Percentiles rank a stretch among this genome's conserved stretches.
Conservation (phyloP, 2,329 filamentous ascomycete species). For the Aspergillus sp. region DNA sequence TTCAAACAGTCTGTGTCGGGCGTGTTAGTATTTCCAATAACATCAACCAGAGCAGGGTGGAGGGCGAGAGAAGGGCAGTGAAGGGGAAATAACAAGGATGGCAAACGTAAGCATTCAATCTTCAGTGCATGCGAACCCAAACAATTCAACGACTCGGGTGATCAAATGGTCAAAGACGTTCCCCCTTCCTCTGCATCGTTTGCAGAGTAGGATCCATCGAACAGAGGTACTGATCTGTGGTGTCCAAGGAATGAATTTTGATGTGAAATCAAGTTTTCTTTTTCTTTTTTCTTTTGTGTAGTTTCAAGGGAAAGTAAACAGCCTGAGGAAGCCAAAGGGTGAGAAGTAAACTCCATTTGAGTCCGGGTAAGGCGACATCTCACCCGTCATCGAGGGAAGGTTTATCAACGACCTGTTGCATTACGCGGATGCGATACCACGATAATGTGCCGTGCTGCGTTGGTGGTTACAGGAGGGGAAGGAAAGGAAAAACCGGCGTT, state of each 20-base stretch:
- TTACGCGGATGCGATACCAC: constrained; percentile 36
- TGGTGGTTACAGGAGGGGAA: constrained; percentile 60
- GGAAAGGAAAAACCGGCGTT: constrained; percentile 56
- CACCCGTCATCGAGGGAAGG: constrained; percentile 51
- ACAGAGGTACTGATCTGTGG: constrained; percentile 29
- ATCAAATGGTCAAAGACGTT: constrained; percentile 27
- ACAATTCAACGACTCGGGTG: constrained; percentile 39
- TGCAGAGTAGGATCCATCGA: constrained; percentile 34
- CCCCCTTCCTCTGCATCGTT: constrained; percentile 34
- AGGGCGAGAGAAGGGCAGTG: constrained; percentile 34
- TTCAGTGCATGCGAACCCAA: constrained; percentile 38
- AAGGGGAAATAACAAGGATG: constrained; percentile 47
- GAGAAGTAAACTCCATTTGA: constrained; percentile 49
- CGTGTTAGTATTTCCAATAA: constrained; percentile 40
- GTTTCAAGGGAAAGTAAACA: constrained; percentile 46
- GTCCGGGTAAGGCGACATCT: constrained; percentile 62
- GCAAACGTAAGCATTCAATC: constrained; percentile 43
- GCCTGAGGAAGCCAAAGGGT: constrained; percentile 52
- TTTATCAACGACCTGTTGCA: constrained; percentile 38
- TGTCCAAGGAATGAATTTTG: constrained; percentile 29
- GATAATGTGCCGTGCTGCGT: constrained; percentile 39
- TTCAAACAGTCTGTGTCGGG: constrained; percentile 74
- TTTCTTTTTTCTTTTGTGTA: constrained; percentile 1
- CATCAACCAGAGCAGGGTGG: constrained; percentile 19
- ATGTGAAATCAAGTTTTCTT: constrained; percentile 20